Conservation (phyloP, 306 rosid species). For the Pueraria montana region DNA sequence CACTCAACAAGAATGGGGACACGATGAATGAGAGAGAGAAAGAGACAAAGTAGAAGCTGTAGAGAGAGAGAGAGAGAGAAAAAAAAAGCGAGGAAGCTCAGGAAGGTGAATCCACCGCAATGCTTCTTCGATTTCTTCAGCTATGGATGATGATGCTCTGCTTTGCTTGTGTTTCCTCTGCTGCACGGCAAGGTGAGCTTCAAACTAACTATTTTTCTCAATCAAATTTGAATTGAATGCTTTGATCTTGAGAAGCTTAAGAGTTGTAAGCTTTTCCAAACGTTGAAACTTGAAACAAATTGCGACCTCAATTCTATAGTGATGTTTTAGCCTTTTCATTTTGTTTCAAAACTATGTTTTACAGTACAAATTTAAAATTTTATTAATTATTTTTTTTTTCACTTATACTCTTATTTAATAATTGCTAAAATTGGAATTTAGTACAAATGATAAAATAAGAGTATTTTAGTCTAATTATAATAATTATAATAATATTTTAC, state of each 20-base stretch:
- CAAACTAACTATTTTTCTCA: conserved; percentile 4
- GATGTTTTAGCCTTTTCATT: background rate
- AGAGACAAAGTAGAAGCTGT: conserved; percentile 16
- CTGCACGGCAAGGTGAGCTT: conserved; percentile 63
- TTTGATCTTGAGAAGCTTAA: conserved; percentile 28
- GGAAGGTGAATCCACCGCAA: conserved; percentile 38
- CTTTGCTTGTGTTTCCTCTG: conserved; percentile 45
- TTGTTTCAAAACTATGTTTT: background rate
- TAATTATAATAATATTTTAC: background rate
- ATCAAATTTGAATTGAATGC: conserved; percentile 11
- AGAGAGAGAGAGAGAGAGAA: conserved; percentile 10
- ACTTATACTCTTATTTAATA: background rate
- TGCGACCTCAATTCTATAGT: background rate
- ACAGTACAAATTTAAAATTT: background rate
- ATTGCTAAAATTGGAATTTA: background rate
- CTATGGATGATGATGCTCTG: conserved; percentile 65
- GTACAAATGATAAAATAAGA: background rate
- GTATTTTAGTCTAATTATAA: background rate
- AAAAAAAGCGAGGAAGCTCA: conserved; percentile 22
- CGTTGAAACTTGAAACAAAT: background rate
- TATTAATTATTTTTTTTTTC: background rate
- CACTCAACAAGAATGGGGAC: conserved; percentile 30
- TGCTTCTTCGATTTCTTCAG: conserved; percentile 59
- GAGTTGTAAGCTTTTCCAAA: background rate
- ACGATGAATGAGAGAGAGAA: conserved; percentile 3